Conservation (phyloP, 495 filamentous ascomycete species). For the Ascobolus immersus region DNA sequence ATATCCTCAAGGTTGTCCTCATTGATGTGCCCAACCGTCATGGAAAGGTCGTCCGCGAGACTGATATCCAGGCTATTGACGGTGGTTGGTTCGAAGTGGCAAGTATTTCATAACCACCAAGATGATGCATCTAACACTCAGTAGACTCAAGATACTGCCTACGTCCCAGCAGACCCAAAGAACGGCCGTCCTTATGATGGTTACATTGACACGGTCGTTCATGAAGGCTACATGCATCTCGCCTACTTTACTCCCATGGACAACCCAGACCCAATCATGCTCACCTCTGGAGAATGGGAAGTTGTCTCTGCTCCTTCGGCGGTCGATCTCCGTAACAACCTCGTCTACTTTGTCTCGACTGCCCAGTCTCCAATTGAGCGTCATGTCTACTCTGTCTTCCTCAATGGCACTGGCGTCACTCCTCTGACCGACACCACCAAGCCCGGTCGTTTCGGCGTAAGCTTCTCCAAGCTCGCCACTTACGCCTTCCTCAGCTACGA, state of each 20-base stretch:
- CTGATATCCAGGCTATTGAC: constrained; percentile 57
- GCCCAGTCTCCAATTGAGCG: constrained; percentile 69
- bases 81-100: constrained; percentile 88
- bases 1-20: constrained; percentile 59
- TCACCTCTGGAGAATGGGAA: constrained; percentile 81
- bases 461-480: constrained; percentile 56
- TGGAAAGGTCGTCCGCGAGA: constrained; percentile 53
- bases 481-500: constrained; percentile 62
- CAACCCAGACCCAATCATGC: constrained; percentile 48
- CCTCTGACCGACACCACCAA: constrained; percentile 49
- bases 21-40: constrained; percentile 51
- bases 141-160: constrained; percentile 49
- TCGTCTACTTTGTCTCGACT: constrained; percentile 77
- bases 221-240: constrained; percentile 70
- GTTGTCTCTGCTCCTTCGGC: constrained; percentile 72
- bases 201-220: constrained; percentile 76
- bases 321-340: constrained; percentile 55
- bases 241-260: constrained; percentile 88
- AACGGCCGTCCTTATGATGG: constrained; percentile 61
- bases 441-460: constrained; percentile 62
- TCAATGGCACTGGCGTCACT: constrained; percentile 46
- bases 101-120: constrained; percentile 1
- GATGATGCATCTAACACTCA: neutral
- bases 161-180: constrained; percentile 56
- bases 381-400: constrained; percentile 67